Evolutionary conservation across 2,329 filamentous ascomycete species (phyloP).

Genomic region (Monosporascus sp.): DNA sequence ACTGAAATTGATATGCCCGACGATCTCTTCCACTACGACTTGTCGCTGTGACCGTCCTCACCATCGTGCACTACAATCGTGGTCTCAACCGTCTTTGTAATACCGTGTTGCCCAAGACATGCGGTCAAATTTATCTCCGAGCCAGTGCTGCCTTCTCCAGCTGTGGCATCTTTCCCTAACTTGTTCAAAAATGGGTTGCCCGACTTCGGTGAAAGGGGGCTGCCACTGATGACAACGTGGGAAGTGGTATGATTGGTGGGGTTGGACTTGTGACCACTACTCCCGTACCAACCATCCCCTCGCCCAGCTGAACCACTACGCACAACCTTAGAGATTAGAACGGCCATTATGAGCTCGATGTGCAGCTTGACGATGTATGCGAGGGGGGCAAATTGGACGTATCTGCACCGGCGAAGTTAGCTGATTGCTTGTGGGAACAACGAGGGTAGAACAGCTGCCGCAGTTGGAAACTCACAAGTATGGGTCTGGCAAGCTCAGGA

Average conservation of each 20-base stretch:
- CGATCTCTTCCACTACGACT: neutral
- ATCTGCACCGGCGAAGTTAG: conserved; percentile 9
- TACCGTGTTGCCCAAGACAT: neutral
- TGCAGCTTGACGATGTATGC: conserved; percentile 8
- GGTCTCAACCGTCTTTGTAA: neutral
- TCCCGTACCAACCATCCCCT: neutral
- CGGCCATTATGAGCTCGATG: conserved; percentile 8
- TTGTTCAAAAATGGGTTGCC: neutral
- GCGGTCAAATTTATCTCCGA: neutral
- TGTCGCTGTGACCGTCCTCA: neutral
- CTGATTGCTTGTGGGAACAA: neutral
- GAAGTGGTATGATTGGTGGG: neutral
- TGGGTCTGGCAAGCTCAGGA: neutral
- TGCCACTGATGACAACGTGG: neutral
- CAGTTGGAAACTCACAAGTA: neutral
- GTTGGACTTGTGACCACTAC: neutral
- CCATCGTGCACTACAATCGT: neutral
- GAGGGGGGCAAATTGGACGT: conserved; percentile 8
- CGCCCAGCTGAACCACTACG: conserved; percentile 3
- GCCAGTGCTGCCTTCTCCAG: neutral
- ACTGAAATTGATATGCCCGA: no score
- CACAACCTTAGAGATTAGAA: conserved; percentile 7
- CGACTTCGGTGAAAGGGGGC: neutral
- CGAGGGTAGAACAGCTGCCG: neutral
- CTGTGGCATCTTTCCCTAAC: neutral